Conservation (phyloP, 2,329 filamentous ascomycete species). For the Scedosporium aurantiacum region DNA sequence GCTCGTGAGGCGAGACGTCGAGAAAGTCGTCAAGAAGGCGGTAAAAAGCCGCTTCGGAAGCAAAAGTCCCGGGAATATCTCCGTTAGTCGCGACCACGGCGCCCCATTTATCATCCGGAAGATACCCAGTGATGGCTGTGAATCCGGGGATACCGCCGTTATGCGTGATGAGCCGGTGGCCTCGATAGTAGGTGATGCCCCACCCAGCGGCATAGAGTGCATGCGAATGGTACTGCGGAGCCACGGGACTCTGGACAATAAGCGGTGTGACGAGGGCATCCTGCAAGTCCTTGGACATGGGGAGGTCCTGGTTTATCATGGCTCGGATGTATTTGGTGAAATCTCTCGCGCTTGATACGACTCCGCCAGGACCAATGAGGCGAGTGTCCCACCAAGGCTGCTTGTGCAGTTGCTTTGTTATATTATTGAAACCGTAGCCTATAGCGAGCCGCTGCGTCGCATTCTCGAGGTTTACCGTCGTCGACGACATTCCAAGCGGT, state of each 20-base stretch:
- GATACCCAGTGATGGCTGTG: constrained; percentile 19
- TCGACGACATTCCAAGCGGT: constrained; percentile 35
- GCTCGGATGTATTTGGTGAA: constrained; percentile 21
- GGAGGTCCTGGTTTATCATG: constrained; percentile 15
- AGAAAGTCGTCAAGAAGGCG: constrained; percentile 21
- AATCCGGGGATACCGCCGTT: constrained; percentile 18
- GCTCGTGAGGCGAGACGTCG: constrained; percentile 10
- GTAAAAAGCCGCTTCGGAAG: constrained; percentile 14
- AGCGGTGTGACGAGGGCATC: constrained; percentile 18
- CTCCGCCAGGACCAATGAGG: constrained; percentile 25
- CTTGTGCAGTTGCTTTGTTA: constrained; percentile 12
- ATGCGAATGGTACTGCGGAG: constrained; percentile 12
- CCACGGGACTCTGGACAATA: constrained; percentile 10
- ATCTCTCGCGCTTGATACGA: constrained; percentile 26
- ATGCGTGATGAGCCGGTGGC: constrained; percentile 19
- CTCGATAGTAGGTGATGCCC: constrained; percentile 15
- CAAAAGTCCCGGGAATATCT: not conserved
- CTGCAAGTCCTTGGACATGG: constrained; percentile 14
- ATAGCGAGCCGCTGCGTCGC: constrained; percentile 23
- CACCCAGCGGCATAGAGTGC: constrained; percentile 20
- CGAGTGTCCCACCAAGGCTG: constrained; percentile 19
- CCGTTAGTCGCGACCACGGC: constrained; percentile 19
- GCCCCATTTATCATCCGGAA: constrained; percentile 21
- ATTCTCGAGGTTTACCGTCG: constrained; percentile 19
- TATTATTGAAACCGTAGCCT: constrained; percentile 29